Percentiles rank a stretch among this genome's conserved stretches.
Evolutionary conservation across 2,329 filamentous ascomycete species (phyloP).

Genomic region (Ophiocordyceps camponoti-floridani): DNA sequence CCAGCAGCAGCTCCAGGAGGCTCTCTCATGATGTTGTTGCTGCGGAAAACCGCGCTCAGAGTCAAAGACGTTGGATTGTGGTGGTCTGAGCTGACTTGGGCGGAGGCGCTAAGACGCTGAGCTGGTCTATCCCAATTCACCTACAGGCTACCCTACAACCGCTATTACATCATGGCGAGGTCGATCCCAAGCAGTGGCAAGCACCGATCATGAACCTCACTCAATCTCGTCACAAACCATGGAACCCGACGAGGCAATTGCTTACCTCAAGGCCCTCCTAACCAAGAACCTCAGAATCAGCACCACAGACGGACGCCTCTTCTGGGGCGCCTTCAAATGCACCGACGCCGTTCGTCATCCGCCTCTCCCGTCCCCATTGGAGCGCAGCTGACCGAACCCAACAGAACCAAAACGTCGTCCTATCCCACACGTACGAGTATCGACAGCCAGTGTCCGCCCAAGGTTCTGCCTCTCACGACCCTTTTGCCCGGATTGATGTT

Average conservation of each 20-base stretch:
- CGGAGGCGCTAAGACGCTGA: background rate
- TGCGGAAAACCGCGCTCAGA: too few species aligned
- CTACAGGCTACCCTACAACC: background rate
- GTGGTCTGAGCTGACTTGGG: too few species aligned
- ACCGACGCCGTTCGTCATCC: slow-evolving; percentile 58
- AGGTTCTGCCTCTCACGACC: slow-evolving; percentile 10
- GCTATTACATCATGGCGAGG: too few species aligned
- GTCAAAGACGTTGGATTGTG: too few species aligned
- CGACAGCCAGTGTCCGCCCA: slow-evolving; percentile 47
- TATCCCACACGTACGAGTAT: slow-evolving; percentile 78
- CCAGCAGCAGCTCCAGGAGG: background rate
- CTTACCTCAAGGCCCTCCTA: slow-evolving; percentile 47
- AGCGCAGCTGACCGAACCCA: background rate
- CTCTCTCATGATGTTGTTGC: too few species aligned
- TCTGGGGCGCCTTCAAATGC: slow-evolving; percentile 83
- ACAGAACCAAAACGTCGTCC: slow-evolving; percentile 76
- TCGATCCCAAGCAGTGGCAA: background rate
- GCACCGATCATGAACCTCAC: background rate
- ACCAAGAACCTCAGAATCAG: slow-evolving; percentile 65
- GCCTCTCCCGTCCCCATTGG: background rate
- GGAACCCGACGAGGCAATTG: slow-evolving; percentile 32
- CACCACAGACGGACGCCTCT: slow-evolving; percentile 71
- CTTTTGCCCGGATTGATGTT: background rate
- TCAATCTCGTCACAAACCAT: slow-evolving; percentile 10
- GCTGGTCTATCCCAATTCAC: background rate